A percentile compares a stretch with the other conserved stretches of the same genome.
Evolutionary conservation across 441 rosid genomes (phyloP).

Genomic region (Metrosideros polymorpha): DNA sequence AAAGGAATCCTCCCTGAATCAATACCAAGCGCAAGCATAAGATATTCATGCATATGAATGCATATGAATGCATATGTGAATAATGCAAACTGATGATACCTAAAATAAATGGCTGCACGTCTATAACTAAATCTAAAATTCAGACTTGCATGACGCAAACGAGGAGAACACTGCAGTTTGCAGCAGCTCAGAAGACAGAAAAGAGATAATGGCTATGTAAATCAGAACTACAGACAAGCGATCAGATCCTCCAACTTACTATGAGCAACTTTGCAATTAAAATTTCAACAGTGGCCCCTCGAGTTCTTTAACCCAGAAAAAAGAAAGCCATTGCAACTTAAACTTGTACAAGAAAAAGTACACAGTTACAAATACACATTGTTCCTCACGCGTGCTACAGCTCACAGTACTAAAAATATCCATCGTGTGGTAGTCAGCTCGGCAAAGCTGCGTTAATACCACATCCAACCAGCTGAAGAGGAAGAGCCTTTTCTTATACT

Average conservation of each 20-base stretch:
- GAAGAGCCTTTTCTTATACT: not conserved
- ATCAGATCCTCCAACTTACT: not conserved
- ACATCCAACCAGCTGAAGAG: not conserved
- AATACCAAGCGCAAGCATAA: not conserved
- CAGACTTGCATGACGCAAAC: not conserved
- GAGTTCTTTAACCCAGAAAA: not conserved
- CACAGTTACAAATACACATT: not conserved
- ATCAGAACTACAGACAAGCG: not conserved
- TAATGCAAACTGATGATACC: not conserved
- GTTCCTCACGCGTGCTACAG: not conserved
- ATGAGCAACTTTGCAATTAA: not conserved
- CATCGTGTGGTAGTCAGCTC: not conserved
- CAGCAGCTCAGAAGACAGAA: not conserved
- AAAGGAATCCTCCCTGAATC: slow-evolving; percentile 86
- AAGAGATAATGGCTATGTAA: not conserved
- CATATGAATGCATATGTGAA: not conserved
- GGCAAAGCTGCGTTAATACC: not conserved
- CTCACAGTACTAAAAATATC: not conserved
- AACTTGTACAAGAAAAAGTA: not conserved
- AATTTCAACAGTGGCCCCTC: not conserved
- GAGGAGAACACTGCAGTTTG: not conserved
- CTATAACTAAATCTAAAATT: not conserved
- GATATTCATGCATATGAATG: slow-evolving; percentile 1
- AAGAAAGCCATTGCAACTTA: not conserved
- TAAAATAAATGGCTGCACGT: not conserved